These are phyloP conservation scores for Erigeron canadensis DNA, from an alignment of 129 eudicot species.

Conservation along the genomic window DNA sequence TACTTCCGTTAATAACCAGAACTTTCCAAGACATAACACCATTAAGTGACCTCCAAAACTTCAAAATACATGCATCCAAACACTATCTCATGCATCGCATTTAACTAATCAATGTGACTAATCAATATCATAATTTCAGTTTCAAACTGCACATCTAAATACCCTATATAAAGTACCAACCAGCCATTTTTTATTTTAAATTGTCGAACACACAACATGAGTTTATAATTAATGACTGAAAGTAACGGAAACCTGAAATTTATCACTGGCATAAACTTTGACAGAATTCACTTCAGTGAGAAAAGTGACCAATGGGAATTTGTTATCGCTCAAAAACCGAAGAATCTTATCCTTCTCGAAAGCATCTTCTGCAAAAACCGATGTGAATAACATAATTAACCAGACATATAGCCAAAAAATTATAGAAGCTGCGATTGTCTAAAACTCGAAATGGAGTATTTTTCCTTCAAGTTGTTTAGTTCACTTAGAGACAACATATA, in stretches of 20 bases:
- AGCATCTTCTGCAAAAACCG: slow-evolving; percentile 57
- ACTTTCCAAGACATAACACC: no score
- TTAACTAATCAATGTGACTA: neutral
- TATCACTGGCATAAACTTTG: slow-evolving; percentile 66
- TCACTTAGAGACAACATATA: neutral
- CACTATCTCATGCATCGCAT: neutral
- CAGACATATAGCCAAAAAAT: neutral
- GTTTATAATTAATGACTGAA: neutral
- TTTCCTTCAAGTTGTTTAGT: neutral
- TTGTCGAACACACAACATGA: neutral
- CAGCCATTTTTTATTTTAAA: neutral
- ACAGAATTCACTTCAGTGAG: slow-evolving; percentile 83
- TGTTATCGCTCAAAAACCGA: slow-evolving; percentile 72
- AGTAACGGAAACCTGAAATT: slow-evolving; percentile 59
- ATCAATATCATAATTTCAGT: neutral
- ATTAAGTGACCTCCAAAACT: no score
- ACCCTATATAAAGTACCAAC: neutral
- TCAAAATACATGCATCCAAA: no score
- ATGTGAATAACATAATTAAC: slow-evolving; percentile 3
- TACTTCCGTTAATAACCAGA: no score
- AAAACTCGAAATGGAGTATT: neutral
- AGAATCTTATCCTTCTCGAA: slow-evolving; percentile 51
- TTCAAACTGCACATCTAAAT: slow-evolving; percentile 16
- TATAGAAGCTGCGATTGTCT: neutral
- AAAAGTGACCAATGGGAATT: slow-evolving; percentile 78